Evolutionary conservation across 2,329 filamentous ascomycete genomes (phyloP).

Genomic region (Diaporthe humulicola): DNA sequence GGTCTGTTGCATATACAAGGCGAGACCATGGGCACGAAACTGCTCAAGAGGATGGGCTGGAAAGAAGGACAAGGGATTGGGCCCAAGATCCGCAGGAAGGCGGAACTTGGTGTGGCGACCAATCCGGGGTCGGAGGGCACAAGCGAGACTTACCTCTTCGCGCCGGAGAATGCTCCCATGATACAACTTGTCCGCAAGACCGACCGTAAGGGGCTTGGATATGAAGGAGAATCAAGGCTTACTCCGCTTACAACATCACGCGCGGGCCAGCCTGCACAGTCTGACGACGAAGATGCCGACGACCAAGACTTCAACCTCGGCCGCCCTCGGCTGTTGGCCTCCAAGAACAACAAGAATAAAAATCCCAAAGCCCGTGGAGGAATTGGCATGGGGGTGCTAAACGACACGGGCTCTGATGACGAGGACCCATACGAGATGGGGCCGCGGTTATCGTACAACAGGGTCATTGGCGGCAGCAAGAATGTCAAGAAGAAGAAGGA

Average conservation of each 20-base stretch:
- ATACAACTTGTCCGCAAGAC: conserved; percentile 75
- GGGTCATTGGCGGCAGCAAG: conserved; percentile 84
- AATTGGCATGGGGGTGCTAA: conserved; percentile 89
- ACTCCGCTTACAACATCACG: conserved; percentile 49
- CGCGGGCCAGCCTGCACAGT: conserved; percentile 49
- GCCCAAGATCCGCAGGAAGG: conserved; percentile 82
- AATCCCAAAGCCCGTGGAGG: conserved; percentile 72
- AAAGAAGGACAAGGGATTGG: conserved; percentile 93
- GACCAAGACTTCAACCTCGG: conserved; percentile 44
- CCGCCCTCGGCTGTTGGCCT: conserved; percentile 42
- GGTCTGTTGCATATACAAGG: conserved; percentile 80
- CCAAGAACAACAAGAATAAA: conserved; percentile 54
- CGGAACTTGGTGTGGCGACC: conserved; percentile 72
- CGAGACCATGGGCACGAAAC: conserved; percentile 87
- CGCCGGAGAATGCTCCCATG: conserved; percentile 83
- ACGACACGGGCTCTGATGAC: conserved; percentile 94
- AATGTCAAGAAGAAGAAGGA: conserved; percentile 77
- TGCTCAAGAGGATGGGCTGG: conserved; percentile 96
- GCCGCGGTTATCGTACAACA: conserved; percentile 89
- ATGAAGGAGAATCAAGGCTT: conserved; percentile 69
- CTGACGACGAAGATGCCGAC: conserved; percentile 61
- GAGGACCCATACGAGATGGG: conserved; percentile 95
- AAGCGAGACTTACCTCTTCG: conserved; percentile 78
- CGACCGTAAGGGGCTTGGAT: conserved; percentile 79
- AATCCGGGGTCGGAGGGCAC: conserved; percentile 50